Base-by-base conservation (phyloP, 164 flowering plant genomes). In the Liriodendron chinense region DNA sequence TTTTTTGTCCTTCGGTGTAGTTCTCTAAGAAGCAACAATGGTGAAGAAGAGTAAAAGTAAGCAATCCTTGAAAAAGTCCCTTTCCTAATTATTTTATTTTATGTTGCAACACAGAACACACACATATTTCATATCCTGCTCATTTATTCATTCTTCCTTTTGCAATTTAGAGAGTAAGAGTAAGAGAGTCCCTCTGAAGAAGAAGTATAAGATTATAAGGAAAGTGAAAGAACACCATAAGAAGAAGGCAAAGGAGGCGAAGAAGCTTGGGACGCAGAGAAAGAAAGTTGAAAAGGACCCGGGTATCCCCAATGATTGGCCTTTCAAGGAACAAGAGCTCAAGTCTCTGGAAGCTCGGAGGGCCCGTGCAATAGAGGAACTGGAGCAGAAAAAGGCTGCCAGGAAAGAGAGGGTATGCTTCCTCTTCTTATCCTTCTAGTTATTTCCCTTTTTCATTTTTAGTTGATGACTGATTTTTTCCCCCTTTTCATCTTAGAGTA, bases 161-260 rank as follows among this genome's bases (percentile, higher is more conserved):
- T 24, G 10, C 25, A 24, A 18, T 74, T 71, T 79, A 92, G 98
- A 94, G 96, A 94, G 97, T 74, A 96, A 93, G 89, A 94, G 99
- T 70, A 96, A 92, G 89, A 84, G 98, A 65, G 90, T 92, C 1
- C 7, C 97, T 1, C 72, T 96, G 88, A 89, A 78, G 86, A 77
- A 96, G 86, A 96, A 96, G 87, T 78, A 96, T 84, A 96, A 96
- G 86, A 78, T 96, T 9, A 83, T 92, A 18, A 84, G 78, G 81
- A 96, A 88, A 75, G 98, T 94, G 75, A 96, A 94, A 74, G 90
- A 94, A 72, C 99, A 96, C 74, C 97, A 94, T 77, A 89, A 81
- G 81, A 96, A 96, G 92, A 94, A 96, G 83, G 97, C 97, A 1
- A 94, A 96, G 82, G 97, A 94, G 64, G 99, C 98, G 0, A 96